Evolutionary conservation across 2,329 filamentous ascomycete species (phyloP), one percentile per base, ranked within the genome.

Genomic region (Alternaria atra): DNA sequence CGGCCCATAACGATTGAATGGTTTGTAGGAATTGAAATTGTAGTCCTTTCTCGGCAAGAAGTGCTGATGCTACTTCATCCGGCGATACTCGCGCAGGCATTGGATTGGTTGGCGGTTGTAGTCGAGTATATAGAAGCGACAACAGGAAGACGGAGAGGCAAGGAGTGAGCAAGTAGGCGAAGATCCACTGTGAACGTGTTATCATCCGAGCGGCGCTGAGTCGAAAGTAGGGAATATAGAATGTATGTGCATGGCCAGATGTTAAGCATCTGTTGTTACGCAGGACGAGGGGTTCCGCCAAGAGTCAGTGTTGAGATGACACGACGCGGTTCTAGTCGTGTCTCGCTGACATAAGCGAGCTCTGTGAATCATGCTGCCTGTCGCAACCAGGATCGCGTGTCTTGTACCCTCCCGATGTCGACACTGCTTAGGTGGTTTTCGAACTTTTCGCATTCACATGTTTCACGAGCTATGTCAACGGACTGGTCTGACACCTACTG

Each of bases 1-100:
- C 82, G 12, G 82, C 82, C 82, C 82, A 84, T 0, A 84, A 66
- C 1, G 77, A 80, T 54, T 84, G 82, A 3, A 83, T 67, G 2
- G 65, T 53, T 17, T 72, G 63, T 6, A 73, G 13, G 0, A 67
- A 72, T 34, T 73, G 61, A 4, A 79, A 55, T 9, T 61, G 56
- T 7, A 76, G 55, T 17, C 70, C 73, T 7, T 72, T 63, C 5
- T 64, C 37, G 3, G 71, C 67, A 23, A 78, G 68, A 3, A 78
- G 63, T 6, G 67, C 51, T n/a, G 69, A 63, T 4, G 73, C 75
- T 13, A 77, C 64, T 4, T 71, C 62, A 1, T 63, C 43, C 2
- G 71, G 57, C 2, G 66, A 66, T 7, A 39, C 42, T 29, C 65
- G 47, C 9, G 61, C 9, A 27, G 70, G 35, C 89, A 68, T 91